Evolutionary conservation across 441 rosid species (phyloP), one percentile per base, ranked within the genome.

Genomic region (Geranium incanum): DNA sequence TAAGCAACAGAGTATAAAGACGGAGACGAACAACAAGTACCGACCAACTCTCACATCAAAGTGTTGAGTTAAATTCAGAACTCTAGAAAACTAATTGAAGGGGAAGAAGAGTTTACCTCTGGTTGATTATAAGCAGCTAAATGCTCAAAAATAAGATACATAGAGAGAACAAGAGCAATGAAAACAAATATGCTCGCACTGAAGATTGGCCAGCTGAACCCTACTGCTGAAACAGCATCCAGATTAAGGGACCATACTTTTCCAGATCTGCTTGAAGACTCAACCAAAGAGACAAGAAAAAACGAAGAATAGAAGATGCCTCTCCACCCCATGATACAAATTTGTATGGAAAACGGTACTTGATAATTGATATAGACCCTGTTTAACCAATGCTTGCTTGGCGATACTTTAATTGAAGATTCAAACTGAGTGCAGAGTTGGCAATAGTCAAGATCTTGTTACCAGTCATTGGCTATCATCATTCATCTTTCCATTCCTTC

Each of bases 71-170:
- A 12, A 48, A 48, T 48, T 48, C 55, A 12, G 4, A 48, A 76
- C 6, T 48, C n/a, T 2, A 72, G 16, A 45, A 45, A 48, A 48
- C 15, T 9, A 36, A 18, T 19, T 28, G 1, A 76, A 1, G 23
- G 67, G 72, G 65, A 13, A 68, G 18, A 63, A 43, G 68, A 72
- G 78, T 78, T 74, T 79, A 94, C 98, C 96, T 94, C 96, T 8
- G 98, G 98, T 80, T 89, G 95, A 80, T 91, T 88, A 79, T 94
- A 94, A 73, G 93, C 79, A 74, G 95, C 93, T 69, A 94, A 74
- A 77, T 94, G 98, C 85, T 94, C 93, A 37, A 91, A 84, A 78
- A 87, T 87, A 41, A 94, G 95, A 81, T 87, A 91, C 86, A 86
- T 87, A 68, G 97, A 86, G 76, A 93, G 90, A 70, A 86, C 75